These are phyloP conservation scores for Handroanthus guayacan DNA, from an alignment of 257 asterid genomes.

Conservation along the genomic window DNA sequence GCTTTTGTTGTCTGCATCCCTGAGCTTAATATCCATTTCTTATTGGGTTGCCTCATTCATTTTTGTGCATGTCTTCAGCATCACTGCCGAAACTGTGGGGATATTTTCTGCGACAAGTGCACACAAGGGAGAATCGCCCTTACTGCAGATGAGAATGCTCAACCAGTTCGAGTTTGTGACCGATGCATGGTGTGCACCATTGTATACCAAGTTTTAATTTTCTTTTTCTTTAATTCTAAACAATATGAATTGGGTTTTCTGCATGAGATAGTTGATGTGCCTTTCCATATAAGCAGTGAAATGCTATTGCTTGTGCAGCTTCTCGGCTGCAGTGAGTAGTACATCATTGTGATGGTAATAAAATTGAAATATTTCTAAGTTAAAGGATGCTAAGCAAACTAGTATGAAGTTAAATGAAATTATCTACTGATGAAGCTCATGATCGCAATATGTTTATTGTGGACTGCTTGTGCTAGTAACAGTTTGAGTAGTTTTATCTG, in stretches of 20 bases:
- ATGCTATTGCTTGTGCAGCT: conserved; percentile 10
- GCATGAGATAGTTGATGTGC: neutral
- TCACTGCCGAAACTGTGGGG: conserved; percentile 95
- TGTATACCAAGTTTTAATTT: neutral
- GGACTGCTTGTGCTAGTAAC: neutral
- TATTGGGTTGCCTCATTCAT: conserved; percentile 24
- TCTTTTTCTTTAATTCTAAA: neutral
- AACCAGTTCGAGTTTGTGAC: conserved; percentile 93
- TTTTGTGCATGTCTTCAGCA: conserved; percentile 57
- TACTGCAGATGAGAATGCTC: conserved; percentile 84
- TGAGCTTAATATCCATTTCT: conserved; percentile 28
- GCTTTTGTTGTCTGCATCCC: conserved; percentile 27
- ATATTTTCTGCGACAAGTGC: conserved; percentile 94
- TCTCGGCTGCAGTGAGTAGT: neutral
- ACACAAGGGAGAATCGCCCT: conserved; percentile 93
- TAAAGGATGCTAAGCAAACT: conserved; percentile 11
- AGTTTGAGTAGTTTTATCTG: neutral
- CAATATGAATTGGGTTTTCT: neutral
- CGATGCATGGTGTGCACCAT: conserved; percentile 75
- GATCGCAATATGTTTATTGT: neutral
- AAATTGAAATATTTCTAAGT: conserved; percentile 12
- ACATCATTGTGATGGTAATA: neutral
- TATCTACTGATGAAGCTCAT: neutral
- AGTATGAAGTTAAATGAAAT: conserved; percentile 2
- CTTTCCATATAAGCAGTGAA: conserved; percentile 19